Percentiles rank a stretch among this genome's conserved stretches.
Conservation (phyloP, 805 yeast species). For the Candida xiaguanensis region DNA sequence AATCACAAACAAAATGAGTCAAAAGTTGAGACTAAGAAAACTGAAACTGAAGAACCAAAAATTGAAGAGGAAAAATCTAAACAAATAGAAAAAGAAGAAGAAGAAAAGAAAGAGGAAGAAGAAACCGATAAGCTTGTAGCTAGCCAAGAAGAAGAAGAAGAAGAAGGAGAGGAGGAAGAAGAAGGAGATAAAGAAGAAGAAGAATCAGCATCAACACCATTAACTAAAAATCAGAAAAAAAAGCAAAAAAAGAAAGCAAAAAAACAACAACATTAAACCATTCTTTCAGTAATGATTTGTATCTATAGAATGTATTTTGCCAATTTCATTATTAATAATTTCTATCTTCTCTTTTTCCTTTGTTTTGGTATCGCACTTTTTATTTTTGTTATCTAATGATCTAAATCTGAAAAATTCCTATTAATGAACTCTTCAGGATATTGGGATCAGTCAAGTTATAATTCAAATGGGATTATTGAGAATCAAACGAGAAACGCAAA, state of each 20-base stretch:
- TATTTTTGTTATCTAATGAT: slow-evolving; percentile 1
- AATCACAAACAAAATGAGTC: too few relatives aligned
- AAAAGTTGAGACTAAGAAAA: too few relatives aligned
- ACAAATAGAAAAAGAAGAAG: too few relatives aligned
- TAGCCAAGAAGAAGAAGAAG: background rate
- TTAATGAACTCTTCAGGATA: slow-evolving; percentile 26
- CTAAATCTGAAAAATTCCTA: background rate
- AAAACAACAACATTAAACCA: background rate
- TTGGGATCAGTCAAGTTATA: slow-evolving; percentile 17
- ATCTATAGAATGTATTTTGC: background rate
- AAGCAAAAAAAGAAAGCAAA: slow-evolving; percentile 6
- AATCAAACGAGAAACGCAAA: background rate
- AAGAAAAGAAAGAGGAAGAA: too few relatives aligned
- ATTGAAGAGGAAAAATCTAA: too few relatives aligned
- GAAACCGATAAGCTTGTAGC: slow-evolving; percentile 3
- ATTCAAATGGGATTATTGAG: background rate
- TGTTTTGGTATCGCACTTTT: background rate
- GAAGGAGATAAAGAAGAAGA: background rate
- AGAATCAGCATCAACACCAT: slow-evolving; percentile 1
- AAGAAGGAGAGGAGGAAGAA: slow-evolving; percentile 7
- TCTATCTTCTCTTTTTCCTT: background rate
- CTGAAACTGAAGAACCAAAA: too few relatives aligned
- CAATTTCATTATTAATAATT: background rate
- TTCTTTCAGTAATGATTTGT: background rate
- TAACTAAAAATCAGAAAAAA: slow-evolving; percentile 6